Conservation (phyloP, 129 eudicot species). For the Artemisia annua region DNA sequence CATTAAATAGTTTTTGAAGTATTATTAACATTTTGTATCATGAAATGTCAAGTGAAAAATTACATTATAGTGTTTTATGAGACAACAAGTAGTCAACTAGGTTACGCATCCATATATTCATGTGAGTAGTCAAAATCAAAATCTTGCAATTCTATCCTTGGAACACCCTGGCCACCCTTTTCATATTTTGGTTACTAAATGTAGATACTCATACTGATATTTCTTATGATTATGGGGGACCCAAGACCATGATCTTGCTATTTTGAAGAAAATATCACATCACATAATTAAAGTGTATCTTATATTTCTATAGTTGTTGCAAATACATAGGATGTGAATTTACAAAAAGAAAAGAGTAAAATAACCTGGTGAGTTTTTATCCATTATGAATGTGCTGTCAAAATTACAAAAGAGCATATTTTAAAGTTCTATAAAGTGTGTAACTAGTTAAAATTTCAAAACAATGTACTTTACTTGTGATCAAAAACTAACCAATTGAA, state of each 20-base stretch:
- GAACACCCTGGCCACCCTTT: constrained; percentile 35
- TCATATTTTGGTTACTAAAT: constrained; percentile 16
- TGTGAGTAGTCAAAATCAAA: constrained; percentile 35
- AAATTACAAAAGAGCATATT: too few relatives aligned
- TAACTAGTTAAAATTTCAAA: too few relatives aligned
- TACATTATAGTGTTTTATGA: too few relatives aligned
- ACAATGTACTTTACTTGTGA: too few relatives aligned
- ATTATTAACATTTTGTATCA: neutral
- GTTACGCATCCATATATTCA: constrained; percentile 19
- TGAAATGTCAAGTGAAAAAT: neutral
- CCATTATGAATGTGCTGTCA: too few relatives aligned
- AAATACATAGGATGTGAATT: too few relatives aligned
- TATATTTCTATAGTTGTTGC: neutral
- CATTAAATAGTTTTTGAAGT: neutral
- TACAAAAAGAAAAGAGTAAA: too few relatives aligned
- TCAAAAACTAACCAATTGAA: too few relatives aligned
- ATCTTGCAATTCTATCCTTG: constrained; percentile 18
- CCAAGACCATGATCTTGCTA: constrained; percentile 30
- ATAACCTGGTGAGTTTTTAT: too few relatives aligned
- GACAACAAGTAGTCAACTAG: constrained; percentile 26
- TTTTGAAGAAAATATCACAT: constrained; percentile 1
- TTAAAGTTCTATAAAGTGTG: too few relatives aligned
- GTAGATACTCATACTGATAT: constrained; percentile 28
- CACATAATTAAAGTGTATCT: constrained; percentile 11
- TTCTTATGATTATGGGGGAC: constrained; percentile 36